A percentile compares a stretch with the other conserved stretches of the same genome.
Conservation (phyloP, 257 asterid species). For the Knoxia roxburghii region DNA sequence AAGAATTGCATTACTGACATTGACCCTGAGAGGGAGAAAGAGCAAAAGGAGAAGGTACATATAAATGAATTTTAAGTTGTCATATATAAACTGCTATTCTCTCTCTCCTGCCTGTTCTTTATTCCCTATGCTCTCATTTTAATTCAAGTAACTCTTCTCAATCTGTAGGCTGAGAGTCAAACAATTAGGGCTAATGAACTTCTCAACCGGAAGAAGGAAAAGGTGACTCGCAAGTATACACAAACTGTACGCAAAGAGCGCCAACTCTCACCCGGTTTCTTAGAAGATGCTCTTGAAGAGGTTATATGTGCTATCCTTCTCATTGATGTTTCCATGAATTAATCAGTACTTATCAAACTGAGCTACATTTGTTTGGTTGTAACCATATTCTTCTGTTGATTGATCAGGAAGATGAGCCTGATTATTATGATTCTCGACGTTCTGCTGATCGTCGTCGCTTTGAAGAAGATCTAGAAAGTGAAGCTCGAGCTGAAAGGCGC, state of each 20-base stretch:
- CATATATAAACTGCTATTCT: background rate
- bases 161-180: slow-evolving; percentile 70
- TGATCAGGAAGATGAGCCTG: slow-evolving; percentile 72
- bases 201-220: slow-evolving; percentile 93
- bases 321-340: background rate
- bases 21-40: slow-evolving; percentile 99
- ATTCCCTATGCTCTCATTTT: background rate
- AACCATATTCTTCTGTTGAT: slow-evolving; percentile 10
- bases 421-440: slow-evolving; percentile 65
- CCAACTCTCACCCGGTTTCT: slow-evolving; percentile 94
- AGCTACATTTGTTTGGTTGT: background rate
- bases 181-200: slow-evolving; percentile 82
- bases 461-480: slow-evolving; percentile 83
- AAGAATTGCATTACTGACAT: slow-evolving; percentile 96
- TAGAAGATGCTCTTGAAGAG: slow-evolving; percentile 95
- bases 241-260: slow-evolving; percentile 92
- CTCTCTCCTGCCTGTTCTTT: background rate
- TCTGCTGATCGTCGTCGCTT: slow-evolving; percentile 71
- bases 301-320: slow-evolving; percentile 29
- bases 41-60: slow-evolving; percentile 80
- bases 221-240: slow-evolving; percentile 79
- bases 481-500: slow-evolving; percentile 94
- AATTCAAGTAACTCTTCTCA: background rate
- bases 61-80: background rate
- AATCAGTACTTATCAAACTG: background rate